Evolutionary conservation across 352 stramenopile species (phyloP).

Genomic region (Globisporangium alternatum): DNA sequence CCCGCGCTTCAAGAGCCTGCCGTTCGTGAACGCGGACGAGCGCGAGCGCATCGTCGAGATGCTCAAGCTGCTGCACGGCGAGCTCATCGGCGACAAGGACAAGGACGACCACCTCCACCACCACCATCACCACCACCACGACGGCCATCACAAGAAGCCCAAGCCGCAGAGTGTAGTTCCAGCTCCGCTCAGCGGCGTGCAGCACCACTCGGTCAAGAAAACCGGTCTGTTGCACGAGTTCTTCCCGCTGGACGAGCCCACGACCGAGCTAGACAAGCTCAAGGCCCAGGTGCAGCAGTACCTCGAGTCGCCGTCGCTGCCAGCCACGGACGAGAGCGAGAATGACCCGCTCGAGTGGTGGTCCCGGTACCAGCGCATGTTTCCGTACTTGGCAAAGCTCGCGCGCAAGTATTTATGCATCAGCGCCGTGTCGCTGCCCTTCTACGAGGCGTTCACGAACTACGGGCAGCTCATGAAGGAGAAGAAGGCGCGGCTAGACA

Average conservation of each 20-base stretch:
- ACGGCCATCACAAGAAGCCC: constrained; percentile 7
- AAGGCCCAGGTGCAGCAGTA: constrained; percentile 69
- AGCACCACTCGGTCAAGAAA: constrained; percentile 27
- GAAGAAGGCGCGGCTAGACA: constrained; percentile 74
- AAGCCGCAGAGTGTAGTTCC: background rate
- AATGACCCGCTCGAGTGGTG: constrained; percentile 84
- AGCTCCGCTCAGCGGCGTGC: constrained; percentile 13
- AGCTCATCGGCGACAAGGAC: constrained; percentile 30
- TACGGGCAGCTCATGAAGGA: constrained; percentile 75
- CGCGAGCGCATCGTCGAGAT: constrained; percentile 52
- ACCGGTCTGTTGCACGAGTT: constrained; percentile 53
- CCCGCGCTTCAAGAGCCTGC: constrained; percentile 70
- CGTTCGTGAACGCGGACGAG: constrained; percentile 54
- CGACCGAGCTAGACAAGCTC: constrained; percentile 56
- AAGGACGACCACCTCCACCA: constrained; percentile 23
- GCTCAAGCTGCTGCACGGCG: constrained; percentile 48
- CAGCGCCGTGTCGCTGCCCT: constrained; percentile 67
- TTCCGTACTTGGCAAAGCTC: constrained; percentile 63
- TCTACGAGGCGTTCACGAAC: constrained; percentile 78
- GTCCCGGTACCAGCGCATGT: constrained; percentile 68
- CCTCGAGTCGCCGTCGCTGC: constrained; percentile 60
- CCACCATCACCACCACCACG: constrained; percentile 14
- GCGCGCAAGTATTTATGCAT: constrained; percentile 79
- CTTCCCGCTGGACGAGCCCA: constrained; percentile 53
- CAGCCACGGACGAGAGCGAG: constrained; percentile 62